Conservation (phyloP, 805 yeast species). For the Barnettozyma wickerhamii region DNA sequence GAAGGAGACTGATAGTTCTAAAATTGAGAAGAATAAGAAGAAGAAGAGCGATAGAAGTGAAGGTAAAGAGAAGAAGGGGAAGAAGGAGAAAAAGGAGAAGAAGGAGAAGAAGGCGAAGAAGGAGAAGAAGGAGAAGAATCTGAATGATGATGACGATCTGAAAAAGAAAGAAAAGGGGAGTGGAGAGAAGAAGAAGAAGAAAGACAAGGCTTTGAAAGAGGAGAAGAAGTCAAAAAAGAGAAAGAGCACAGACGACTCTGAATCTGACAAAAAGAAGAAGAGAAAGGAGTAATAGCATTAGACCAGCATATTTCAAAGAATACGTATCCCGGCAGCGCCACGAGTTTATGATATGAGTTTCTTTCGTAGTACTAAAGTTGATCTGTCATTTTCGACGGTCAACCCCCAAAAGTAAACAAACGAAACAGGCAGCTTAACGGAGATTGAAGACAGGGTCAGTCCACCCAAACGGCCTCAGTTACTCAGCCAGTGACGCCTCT, state of each 20-base stretch:
- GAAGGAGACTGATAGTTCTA: slow-evolving; percentile 10
- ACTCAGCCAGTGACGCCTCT: too few species aligned
- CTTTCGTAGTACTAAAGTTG: background rate
- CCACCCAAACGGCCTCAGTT: too few species aligned
- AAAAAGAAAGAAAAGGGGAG: slow-evolving; percentile 27
- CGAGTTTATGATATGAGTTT: background rate
- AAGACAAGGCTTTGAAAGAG: slow-evolving; percentile 26
- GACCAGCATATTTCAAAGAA: background rate
- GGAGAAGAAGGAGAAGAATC: slow-evolving; percentile 22
- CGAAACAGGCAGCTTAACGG: background rate
- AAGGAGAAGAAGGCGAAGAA: slow-evolving; percentile 23
- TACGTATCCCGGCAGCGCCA: too few species aligned
- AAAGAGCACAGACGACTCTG: slow-evolving; percentile 1
- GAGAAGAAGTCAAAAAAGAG: slow-evolving; percentile 17
- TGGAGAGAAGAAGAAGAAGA: slow-evolving; percentile 27
- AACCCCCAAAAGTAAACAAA: background rate
- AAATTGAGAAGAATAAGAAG: slow-evolving; percentile 13
- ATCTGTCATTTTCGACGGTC: background rate
- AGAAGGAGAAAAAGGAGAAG: slow-evolving; percentile 21
- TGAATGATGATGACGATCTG: too few species aligned
- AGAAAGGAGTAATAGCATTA: background rate
- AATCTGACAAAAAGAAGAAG: background rate
- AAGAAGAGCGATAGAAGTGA: slow-evolving; percentile 19
- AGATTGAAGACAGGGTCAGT: too few species aligned
- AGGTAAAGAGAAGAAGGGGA: slow-evolving; percentile 16